These are phyloP conservation scores for Irpex rosettiformis DNA, from an alignment of 1,284 basidiomycete species.

Conservation along the genomic window DNA sequence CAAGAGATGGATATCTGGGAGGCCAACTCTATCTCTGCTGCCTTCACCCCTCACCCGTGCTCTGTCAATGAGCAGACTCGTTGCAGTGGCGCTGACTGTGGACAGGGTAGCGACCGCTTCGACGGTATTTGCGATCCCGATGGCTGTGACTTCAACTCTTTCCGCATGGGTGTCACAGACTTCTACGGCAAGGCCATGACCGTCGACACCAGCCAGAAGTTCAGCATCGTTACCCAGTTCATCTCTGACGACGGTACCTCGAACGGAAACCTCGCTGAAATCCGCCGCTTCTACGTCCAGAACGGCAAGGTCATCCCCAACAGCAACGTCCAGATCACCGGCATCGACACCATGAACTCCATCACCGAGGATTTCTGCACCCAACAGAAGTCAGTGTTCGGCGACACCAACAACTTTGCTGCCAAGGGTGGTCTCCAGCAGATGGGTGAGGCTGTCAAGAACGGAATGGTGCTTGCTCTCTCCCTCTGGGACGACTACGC, in stretches of 20 bases:
- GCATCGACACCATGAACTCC: conserved; percentile 34
- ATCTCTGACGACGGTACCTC: conserved; percentile 42
- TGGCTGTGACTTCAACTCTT: conserved; percentile 57
- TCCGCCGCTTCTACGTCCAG: conserved; percentile 53
- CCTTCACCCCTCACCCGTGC: conserved; percentile 48
- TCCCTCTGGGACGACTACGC: conserved; percentile 56
- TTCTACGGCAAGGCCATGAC: conserved; percentile 45
- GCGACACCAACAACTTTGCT: conserved; percentile 35
- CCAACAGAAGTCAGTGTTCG: conserved; percentile 35
- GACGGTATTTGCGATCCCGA: conserved; percentile 45
- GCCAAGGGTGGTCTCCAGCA: conserved; percentile 32
- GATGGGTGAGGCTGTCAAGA: conserved; percentile 42
- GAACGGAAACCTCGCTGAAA: conserved; percentile 43
- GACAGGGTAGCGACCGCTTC: conserved; percentile 35
- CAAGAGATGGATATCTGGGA: conserved; percentile 57
- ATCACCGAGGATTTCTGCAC: conserved; percentile 37
- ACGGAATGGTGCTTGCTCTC: conserved; percentile 53
- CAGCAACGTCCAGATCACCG: conserved; percentile 41
- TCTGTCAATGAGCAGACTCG: conserved; percentile 35
- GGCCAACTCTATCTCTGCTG: conserved; percentile 45
- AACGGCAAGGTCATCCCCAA: conserved; percentile 49
- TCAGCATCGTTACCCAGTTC: conserved; percentile 49
- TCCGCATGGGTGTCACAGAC: conserved; percentile 43
- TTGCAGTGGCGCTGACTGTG: conserved; percentile 39
- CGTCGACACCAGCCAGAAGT: conserved; percentile 42